Percentiles rank a stretch among this genome's conserved stretches.
Conservation (phyloP, 2,329 filamentous ascomycete genomes). For the Macrophomina tecta region DNA sequence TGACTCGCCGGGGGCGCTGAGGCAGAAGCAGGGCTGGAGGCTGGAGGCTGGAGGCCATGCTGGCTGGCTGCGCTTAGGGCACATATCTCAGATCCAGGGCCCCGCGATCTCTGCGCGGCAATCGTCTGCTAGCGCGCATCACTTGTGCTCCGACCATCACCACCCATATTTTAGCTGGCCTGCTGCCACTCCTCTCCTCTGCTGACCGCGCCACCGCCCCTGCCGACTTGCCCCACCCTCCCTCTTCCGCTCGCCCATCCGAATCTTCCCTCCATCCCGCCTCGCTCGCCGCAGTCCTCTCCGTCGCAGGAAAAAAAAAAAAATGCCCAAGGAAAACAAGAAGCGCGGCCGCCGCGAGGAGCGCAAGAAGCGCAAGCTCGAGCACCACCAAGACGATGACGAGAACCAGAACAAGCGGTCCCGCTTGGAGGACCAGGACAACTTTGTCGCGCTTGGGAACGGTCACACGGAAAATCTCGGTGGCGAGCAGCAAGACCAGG, state of each 20-base stretch:
- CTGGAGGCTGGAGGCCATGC: no score
- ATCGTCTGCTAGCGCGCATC: slow-evolving; percentile 20
- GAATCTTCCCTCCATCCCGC: not conserved
- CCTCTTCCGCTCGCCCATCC: not conserved
- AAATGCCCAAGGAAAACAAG: slow-evolving; percentile 66
- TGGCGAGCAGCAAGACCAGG: slow-evolving; percentile 30
- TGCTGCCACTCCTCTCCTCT: not conserved
- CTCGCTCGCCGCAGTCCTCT: slow-evolving; percentile 7
- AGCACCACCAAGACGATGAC: slow-evolving; percentile 49
- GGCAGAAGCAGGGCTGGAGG: not conserved
- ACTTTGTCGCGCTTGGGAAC: slow-evolving; percentile 26
- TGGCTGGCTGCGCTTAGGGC: slow-evolving; percentile 10
- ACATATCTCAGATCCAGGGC: slow-evolving; percentile 18
- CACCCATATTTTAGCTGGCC: slow-evolving; percentile 26
- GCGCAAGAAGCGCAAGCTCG: slow-evolving; percentile 58
- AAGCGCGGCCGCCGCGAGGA: slow-evolving; percentile 63
- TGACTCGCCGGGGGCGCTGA: not conserved
- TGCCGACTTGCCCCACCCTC: not conserved
- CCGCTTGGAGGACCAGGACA: slow-evolving; percentile 33
- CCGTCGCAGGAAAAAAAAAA: slow-evolving; percentile 25
- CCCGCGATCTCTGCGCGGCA: slow-evolving; percentile 25
- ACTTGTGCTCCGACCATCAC: slow-evolving; percentile 7
- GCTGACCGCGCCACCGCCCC: not conserved
- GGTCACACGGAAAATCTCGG: slow-evolving; percentile 36
- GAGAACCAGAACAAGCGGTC: slow-evolving; percentile 41